Percentiles rank a stretch among this genome's conserved stretches.
Conservation (phyloP, 108 stramenopile species). For the Cylindrotheca closterium region DNA sequence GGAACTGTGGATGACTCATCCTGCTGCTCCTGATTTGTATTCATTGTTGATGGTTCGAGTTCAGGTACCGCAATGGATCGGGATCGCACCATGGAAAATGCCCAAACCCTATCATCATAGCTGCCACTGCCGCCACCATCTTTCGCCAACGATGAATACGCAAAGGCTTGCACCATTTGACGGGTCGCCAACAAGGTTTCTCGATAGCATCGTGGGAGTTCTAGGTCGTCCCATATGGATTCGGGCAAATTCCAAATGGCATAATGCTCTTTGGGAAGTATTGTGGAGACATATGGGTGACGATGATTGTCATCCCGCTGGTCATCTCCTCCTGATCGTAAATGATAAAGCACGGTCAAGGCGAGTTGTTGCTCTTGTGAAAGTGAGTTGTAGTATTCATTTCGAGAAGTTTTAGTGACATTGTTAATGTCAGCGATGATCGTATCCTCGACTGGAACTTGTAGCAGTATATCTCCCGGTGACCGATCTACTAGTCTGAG, state of each 20-base stretch:
- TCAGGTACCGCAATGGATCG: constrained; percentile 32
- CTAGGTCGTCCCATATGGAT: neutral
- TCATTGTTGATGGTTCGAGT: constrained; percentile 4
- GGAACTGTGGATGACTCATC: constrained; percentile 3
- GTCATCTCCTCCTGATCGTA: neutral
- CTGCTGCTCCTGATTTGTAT: neutral
- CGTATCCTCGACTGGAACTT: constrained; percentile 24
- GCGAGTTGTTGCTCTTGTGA: constrained; percentile 20
- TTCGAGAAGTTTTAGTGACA: neutral
- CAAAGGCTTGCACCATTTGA: constrained; percentile 4
- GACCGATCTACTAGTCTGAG: constrained; percentile 16
- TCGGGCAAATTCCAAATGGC: constrained; percentile 21
- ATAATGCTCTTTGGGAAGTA: constrained; percentile 16
- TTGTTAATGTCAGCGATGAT: constrained; percentile 1
- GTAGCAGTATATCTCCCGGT: constrained; percentile 18
- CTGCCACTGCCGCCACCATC: too few relatives aligned
- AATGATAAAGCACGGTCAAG: constrained; percentile 10
- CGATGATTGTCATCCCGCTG: too few relatives aligned
- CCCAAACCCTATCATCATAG: constrained; percentile 24
- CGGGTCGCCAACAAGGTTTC: constrained; percentile 31
- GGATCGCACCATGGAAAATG: constrained; percentile 30
- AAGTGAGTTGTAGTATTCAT: neutral
- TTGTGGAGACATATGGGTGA: constrained; percentile 22
- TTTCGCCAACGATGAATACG: neutral
- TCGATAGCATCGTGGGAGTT: constrained; percentile 19